phyloP scores from a whole-genome alignment of 2,329 filamentous ascomycete species.

The Clonostachys solani region DNA sequence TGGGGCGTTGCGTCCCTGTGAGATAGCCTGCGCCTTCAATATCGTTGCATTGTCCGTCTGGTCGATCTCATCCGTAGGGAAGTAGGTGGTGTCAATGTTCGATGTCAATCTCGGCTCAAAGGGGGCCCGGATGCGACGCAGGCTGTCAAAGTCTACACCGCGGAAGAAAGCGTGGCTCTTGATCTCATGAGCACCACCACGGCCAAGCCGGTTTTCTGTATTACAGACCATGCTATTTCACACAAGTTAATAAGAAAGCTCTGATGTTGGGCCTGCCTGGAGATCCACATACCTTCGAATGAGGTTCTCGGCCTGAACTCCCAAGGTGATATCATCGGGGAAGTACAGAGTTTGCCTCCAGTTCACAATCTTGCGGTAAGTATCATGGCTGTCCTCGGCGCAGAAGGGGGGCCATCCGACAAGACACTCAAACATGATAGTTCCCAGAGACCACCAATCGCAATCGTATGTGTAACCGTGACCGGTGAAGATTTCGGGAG shows the following conservation, averaged over 20 bases:
- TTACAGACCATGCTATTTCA: constrained; percentile 82
- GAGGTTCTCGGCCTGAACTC: constrained; percentile 83
- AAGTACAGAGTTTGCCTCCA: constrained; percentile 96
- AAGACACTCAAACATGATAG: constrained; percentile 99
- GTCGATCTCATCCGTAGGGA: constrained; percentile 97
- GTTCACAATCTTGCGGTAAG: constrained; percentile 98
- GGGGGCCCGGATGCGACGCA: constrained; percentile 88
- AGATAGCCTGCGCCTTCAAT: constrained; percentile 77
- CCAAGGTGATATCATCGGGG: constrained; percentile 88
- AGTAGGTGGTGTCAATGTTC: constrained; percentile 95
- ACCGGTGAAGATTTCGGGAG: constrained; percentile 95
- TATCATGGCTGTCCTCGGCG: constrained; percentile 94
- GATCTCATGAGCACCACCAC: constrained; percentile 83
- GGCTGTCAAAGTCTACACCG: constrained; percentile 89
- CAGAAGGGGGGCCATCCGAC: constrained; percentile 99
- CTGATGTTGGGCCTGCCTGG: neutral
- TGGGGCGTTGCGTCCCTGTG: constrained; percentile 53
- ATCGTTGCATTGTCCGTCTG: constrained; percentile 90
- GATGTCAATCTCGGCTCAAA: constrained; percentile 93
- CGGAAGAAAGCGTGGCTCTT: constrained; percentile 95
- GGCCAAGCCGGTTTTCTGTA: constrained; percentile 84
- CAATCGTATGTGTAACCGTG: constrained; percentile 96
- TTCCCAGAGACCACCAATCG: constrained; percentile 98
- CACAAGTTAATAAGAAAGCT: neutral
- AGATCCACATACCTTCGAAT: constrained; percentile 70